Percentiles rank a stretch among this genome's conserved stretches.
These are phyloP conservation scores for Pleurostoma richardsiae DNA, from an alignment of 2,329 filamentous ascomycete species.

Conservation along the genomic window DNA sequence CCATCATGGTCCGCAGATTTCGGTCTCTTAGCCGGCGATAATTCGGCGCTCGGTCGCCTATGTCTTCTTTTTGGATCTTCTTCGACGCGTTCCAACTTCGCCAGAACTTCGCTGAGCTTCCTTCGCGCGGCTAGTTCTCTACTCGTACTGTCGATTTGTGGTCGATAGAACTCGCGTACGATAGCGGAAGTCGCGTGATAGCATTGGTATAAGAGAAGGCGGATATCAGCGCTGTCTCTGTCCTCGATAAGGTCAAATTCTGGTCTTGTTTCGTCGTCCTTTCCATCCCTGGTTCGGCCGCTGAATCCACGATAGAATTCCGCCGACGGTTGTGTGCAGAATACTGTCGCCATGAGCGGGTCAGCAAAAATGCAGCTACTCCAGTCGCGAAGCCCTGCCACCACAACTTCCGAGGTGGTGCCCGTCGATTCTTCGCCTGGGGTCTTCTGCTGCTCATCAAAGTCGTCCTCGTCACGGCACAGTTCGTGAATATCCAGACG, in stretches of 20 bases:
- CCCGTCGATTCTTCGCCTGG: conserved; percentile 2
- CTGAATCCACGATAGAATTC: conserved; percentile 45
- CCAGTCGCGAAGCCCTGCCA: conserved; percentile 55
- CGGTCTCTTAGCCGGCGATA: conserved; percentile 38
- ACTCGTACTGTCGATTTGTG: conserved; percentile 38
- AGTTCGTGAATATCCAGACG: conserved; percentile 2
- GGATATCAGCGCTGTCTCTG: conserved; percentile 32
- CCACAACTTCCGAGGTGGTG: conserved; percentile 15
- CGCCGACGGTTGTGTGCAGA: conserved; percentile 36
- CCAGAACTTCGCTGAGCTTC: conserved; percentile 41
- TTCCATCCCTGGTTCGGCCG: conserved; percentile 9
- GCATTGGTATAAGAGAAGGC: conserved; percentile 52
- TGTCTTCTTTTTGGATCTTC: conserved; percentile 24
- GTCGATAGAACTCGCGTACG: conserved; percentile 51
- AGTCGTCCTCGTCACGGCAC: too few relatives aligned
- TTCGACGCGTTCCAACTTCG: conserved; percentile 35
- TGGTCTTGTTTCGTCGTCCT: conserved; percentile 6
- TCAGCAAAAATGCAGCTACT: conserved; percentile 56
- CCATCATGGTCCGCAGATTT: conserved; percentile 18
- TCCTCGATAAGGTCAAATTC: conserved; percentile 32
- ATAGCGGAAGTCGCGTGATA: conserved; percentile 50
- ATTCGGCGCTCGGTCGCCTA: conserved; percentile 31
- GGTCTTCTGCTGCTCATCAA: background rate
- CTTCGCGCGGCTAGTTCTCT: conserved; percentile 49
- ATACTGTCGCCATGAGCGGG: conserved; percentile 46